phyloP scores from a whole-genome alignment of 305 asterid genomes.

The Fraxinus baroniana region DNA sequence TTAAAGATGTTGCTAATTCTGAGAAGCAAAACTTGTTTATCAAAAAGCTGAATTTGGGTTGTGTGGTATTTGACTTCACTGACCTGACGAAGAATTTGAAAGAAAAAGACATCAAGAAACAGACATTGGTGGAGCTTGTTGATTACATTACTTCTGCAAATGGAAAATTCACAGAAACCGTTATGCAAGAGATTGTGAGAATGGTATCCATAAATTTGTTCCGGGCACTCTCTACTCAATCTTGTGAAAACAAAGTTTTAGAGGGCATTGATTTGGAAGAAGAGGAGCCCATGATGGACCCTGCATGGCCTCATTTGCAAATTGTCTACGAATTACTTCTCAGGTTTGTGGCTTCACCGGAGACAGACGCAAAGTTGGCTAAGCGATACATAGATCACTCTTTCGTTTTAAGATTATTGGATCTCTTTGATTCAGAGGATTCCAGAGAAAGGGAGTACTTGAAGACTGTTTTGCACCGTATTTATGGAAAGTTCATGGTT shows the following conservation, averaged over 20 bases:
- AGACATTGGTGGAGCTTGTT: conserved; percentile 78
- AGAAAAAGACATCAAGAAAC: conserved; percentile 87
- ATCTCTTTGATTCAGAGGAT: conserved; percentile 90
- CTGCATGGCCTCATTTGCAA: conserved; percentile 92
- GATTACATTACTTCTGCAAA: conserved; percentile 69
- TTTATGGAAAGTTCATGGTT: conserved; percentile 92
- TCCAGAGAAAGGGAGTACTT: conserved; percentile 86
- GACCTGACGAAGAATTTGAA: conserved; percentile 76
- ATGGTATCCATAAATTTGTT: conserved; percentile 75
- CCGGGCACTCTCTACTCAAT: conserved; percentile 67
- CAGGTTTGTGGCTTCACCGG: conserved; percentile 88
- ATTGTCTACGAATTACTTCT: conserved; percentile 85
- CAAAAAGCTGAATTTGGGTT: conserved; percentile 69
- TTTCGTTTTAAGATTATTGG: conserved; percentile 63
- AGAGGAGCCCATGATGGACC: conserved; percentile 89
- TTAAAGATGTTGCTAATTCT: conserved; percentile 73
- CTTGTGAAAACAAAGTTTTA: conserved; percentile 68
- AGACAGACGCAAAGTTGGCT: conserved; percentile 90
- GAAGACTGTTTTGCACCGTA: conserved; percentile 78
- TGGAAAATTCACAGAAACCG: conserved; percentile 71
- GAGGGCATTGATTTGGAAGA: conserved; percentile 85
- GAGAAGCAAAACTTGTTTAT: conserved; percentile 79
- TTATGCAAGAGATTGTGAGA: conserved; percentile 72
- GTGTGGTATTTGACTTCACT: conserved; percentile 69
- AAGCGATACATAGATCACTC: conserved; percentile 86